phyloP scores from a whole-genome alignment of 2,329 filamentous ascomycete genomes.

The Alternaria novae-zelandiae region DNA sequence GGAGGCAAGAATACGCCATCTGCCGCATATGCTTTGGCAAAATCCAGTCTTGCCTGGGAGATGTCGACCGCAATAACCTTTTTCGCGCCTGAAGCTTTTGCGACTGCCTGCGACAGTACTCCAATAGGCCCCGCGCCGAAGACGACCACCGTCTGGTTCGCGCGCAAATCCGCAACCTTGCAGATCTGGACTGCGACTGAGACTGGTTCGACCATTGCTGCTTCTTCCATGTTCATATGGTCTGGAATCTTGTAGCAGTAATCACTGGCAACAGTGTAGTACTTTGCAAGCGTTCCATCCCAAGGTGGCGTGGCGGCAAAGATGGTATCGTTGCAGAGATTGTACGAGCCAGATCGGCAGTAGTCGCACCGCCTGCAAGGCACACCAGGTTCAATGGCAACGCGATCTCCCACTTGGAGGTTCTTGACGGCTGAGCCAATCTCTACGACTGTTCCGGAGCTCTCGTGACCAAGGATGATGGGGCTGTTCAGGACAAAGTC shows the following conservation, averaged over 20 bases:
- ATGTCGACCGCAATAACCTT: slow-evolving; percentile 30
- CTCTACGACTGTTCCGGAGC: slow-evolving; percentile 30
- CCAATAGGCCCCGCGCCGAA: slow-evolving; percentile 22
- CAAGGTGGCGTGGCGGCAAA: slow-evolving; percentile 35
- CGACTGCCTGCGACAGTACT: slow-evolving; percentile 30
- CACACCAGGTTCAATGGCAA: slow-evolving; percentile 37
- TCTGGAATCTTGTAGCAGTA: slow-evolving; percentile 36
- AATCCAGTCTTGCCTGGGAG: slow-evolving; percentile 22
- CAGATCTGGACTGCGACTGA: slow-evolving; percentile 33
- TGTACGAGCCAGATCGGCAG: slow-evolving; percentile 26
- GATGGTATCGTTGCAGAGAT: slow-evolving; percentile 30
- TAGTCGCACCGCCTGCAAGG: slow-evolving; percentile 27
- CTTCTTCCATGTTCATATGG: slow-evolving; percentile 32
- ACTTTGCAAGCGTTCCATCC: slow-evolving; percentile 35
- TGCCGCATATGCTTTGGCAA: slow-evolving; percentile 28
- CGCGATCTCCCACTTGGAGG: slow-evolving; percentile 33
- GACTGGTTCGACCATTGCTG: slow-evolving; percentile 35
- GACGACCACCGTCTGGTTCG: slow-evolving; percentile 9
- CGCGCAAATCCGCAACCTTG: slow-evolving; percentile 20
- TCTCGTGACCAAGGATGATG: slow-evolving; percentile 39
- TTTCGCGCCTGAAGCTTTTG: slow-evolving; percentile 25
- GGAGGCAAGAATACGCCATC: slow-evolving; percentile 14
- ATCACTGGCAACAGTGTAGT: slow-evolving; percentile 29
- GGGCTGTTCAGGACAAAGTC: slow-evolving; percentile 28
- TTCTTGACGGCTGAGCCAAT: slow-evolving; percentile 29